phyloP scores from a whole-genome alignment of 2,329 filamentous ascomycete species.

The Aaosphaeria arxii region DNA sequence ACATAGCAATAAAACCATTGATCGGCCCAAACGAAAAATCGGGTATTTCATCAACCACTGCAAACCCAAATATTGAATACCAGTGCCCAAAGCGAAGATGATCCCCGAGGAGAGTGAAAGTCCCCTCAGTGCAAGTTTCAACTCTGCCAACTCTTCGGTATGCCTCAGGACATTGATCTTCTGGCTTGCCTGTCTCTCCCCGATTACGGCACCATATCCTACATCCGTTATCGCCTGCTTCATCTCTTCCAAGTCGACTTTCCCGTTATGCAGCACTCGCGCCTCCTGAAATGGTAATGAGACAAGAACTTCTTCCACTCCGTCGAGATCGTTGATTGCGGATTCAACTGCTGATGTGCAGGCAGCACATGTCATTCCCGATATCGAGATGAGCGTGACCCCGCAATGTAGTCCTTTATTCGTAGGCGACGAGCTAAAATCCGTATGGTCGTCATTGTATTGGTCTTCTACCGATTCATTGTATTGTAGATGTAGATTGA shows the following conservation, averaged over 20 bases:
- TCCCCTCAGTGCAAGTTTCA: conserved; percentile 1
- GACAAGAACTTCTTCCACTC: conserved; percentile 1
- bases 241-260: not conserved
- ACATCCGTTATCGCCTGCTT: not conserved
- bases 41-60: not conserved
- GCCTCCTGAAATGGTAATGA: conserved; percentile 3
- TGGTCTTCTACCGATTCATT: conserved; percentile 8
- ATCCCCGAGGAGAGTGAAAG: conserved; percentile 2
- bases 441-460: not conserved
- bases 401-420: not conserved
- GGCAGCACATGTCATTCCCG: conserved; percentile 12
- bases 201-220: conserved; percentile 1
- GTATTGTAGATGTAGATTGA: conserved; percentile 7
- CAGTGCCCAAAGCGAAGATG: conserved; percentile 1
- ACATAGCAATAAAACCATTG: not conserved
- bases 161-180: conserved; percentile 1
- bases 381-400: conserved; percentile 4
- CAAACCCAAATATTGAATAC: not conserved
- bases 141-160: conserved; percentile 1
- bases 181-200: not conserved
- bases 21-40: not conserved
- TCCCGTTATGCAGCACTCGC: conserved; percentile 1
- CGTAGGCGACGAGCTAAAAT: not conserved
- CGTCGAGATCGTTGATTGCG: conserved; percentile 1
- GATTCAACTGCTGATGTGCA: conserved; percentile 6